Base-by-base conservation (phyloP, 208 protist species). In the Trypanosoma avium region DNA sequence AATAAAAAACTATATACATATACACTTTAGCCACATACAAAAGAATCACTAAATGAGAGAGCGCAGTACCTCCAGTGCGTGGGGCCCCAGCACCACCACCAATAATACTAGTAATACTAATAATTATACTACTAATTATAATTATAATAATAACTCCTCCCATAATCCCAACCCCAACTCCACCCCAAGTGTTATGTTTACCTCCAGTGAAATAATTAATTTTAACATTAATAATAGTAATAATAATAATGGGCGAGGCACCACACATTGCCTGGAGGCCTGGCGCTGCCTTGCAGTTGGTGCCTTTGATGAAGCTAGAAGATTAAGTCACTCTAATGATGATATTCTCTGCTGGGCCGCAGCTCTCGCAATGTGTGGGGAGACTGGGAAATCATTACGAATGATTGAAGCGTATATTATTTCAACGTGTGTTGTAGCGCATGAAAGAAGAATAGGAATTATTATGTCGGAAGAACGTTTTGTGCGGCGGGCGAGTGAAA, bases 381-480 rank as follows among this genome's bases (percentile, higher is more conserved):
- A 88, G 13, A 62, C 73, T 3, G 9, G 26, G 9, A 54, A 52
- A 26, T 81, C 80, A 1, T 40, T 94, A 38, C 59, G 73, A 30
- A 62, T 78, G 21, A 42, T 94, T 1, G 84, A 94, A 49, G 70
- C 75, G 15, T 86, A 83, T 64, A 75, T 94, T 35, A 78, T 94
- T 10, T 73, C 83, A 6, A 71, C 76, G 0, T 82, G 77, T 43
- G 71, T 82, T 1, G 64, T 90, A 0, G 21, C 79, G 29, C 48
- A 79, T 53, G 73, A 82, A 52, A 13, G 29, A 35, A 54, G 42
- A 26, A 19, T 54, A 54, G 8, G 30, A 0, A 21, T 22, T 36
- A 1, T 29, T 19, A 0, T 9, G 3, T 8, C 33, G 2, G 58
- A 59, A 12, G 45, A 35, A 15, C 13, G 22, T 19, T 54, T 49